These are phyloP conservation scores for Hypsizygus marmoreus DNA, from an alignment of 768 basidiomycete genomes.

Conservation along the genomic window DNA sequence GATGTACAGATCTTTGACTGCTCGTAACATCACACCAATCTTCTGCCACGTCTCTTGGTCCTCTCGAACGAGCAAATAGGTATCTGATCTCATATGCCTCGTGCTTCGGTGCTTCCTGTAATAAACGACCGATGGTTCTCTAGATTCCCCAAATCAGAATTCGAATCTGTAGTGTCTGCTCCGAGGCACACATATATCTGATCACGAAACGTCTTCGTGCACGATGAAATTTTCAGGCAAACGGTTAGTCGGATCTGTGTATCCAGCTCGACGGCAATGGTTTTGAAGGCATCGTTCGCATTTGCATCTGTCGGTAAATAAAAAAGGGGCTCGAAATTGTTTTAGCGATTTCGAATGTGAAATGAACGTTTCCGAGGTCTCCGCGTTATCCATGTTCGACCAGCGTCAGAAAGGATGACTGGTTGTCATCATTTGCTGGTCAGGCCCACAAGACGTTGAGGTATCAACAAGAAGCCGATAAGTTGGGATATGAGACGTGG, in stretches of 20 bases:
- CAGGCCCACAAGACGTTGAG: not conserved
- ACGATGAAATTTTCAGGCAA: not conserved
- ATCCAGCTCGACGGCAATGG: not conserved
- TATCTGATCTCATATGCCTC: slow-evolving; percentile 5
- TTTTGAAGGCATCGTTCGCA: not conserved
- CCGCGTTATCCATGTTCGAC: slow-evolving; percentile 15
- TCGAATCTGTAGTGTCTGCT: slow-evolving; percentile 1
- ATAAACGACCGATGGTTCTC: not conserved
- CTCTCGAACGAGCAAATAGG: not conserved
- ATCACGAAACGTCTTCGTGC: too few species aligned
- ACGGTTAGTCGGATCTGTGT: not conserved
- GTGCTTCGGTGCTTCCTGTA: not conserved
- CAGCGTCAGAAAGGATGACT: not conserved
- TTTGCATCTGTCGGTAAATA: not conserved
- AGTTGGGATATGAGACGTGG: slow-evolving; percentile 13
- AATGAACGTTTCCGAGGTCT: slow-evolving; percentile 19
- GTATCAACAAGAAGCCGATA: not conserved
- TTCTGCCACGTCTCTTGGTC: slow-evolving; percentile 1
- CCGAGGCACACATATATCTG: slow-evolving; percentile 4
- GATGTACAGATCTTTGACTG: not conserved
- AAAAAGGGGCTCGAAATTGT: not conserved
- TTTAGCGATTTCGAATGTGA: not conserved
- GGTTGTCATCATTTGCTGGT: not conserved
- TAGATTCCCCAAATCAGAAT: slow-evolving; percentile 7
- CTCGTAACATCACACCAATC: not conserved